Evolutionary conservation across 129 eudicot genomes (phyloP), one percentile per base, ranked within the genome.

Genomic region (Arctium lappa): DNA sequence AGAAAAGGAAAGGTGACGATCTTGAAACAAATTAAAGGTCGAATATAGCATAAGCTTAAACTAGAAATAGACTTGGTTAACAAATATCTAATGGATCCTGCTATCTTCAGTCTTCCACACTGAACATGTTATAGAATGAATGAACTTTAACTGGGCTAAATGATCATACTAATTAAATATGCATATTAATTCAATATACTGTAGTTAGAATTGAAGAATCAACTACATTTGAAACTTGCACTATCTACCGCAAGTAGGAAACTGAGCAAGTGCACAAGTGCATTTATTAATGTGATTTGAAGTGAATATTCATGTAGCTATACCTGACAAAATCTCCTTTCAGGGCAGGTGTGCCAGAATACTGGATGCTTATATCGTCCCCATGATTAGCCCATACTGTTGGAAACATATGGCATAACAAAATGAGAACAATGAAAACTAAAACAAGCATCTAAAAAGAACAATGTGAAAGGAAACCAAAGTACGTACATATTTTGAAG

Each of bases 311-410:
- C 3, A 30, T 12, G 16, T 30, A 37, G 53, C 44, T 37, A 32
- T 86, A 91, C 98, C 98, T 94, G 79, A 94, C 98, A 90, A 91
- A 94, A 81, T 94, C 98, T 82, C 98, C 97, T 89, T 94, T 94
- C 33, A 94, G 66, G 37, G 98, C 97, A 42, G 97, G 94, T 73
- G 98, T 92, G 50, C 98, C 98, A 82, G 97, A 89, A 88, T 94
- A 94, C 89, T 94, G 98, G 73, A 90, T 94, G 88, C 98, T 94
- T 76, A 94, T 76, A 50, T 94, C 98, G 88, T 94, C 98, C 68
- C 98, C 98, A 62, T 94, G 98, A 84, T 90, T 88, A 77, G 97
- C 98, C 98, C 98, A 94, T 80, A 94, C 98, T 94, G 72, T 76
- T 69, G 80, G 34, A 73, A 33, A 6, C 69, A 79, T 37, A 44